Evolutionary conservation across 2,329 filamentous ascomycete genomes (phyloP), one percentile per base, ranked within the genome.

Genomic region (Eutypa lata): DNA sequence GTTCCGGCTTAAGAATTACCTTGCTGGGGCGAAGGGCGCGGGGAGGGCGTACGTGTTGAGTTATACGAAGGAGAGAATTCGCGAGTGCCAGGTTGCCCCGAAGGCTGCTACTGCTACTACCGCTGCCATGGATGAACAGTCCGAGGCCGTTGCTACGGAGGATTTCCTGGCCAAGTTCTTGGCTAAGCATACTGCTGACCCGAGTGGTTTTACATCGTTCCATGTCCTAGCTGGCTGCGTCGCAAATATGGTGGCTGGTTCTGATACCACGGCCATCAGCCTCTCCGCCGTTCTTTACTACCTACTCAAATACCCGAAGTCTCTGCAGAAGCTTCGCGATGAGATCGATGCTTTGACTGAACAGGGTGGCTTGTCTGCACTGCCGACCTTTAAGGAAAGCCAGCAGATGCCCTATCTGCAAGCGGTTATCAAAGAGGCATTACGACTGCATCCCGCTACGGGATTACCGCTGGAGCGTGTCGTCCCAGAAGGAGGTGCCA

Each of bases 381-480:
- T n/a, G n/a, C n/a, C n/a, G n/a, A n/a, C n/a, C n/a, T 77, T 69
- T 60, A 73, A 66, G 28, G 72, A 73, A 56, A 70, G 57, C 3
- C 72, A 69, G 16, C 67, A 63, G 46, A 64, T 79, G 61, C 77
- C 76, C 0, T 84, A 82, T 54, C 68, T 82, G 16, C 74, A 82
- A 53, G 79, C 78, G 0, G 73, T 76, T 3, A 74, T 83, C 38
- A 80, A 80, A 49, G 80, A 83, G 60, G 74, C 76, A 0, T 62
- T 82, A 19, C 73, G 81, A 14, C 65, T 83, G 19, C 75, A 80
- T 47, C 71, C 79, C 1, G 74, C 77, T 0, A 72, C 73, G 0
- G 78, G 76, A 3, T 63, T 81, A 10, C 74, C 77, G 3, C 63
- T 82, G n/a, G 75, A 76, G 61, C 71, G 80, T 3, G 67, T 73